Percentiles rank a stretch among this genome's conserved stretches.
Evolutionary conservation across 2,329 filamentous ascomycete species (phyloP).

Genomic region (Xylariaceae sp.): DNA sequence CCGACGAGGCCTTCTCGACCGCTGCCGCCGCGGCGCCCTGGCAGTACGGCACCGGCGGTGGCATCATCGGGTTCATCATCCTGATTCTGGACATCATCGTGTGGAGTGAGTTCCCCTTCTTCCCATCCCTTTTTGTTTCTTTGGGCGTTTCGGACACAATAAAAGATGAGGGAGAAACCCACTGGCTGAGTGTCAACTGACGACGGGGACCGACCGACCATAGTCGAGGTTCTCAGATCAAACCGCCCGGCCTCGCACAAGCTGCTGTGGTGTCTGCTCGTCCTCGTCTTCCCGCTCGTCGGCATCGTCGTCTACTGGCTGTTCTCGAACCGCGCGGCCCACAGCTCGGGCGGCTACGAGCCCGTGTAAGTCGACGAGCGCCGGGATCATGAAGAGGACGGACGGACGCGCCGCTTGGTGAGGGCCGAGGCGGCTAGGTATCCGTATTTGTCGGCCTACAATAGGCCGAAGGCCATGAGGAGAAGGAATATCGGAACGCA

Average conservation of each 20-base stretch:
- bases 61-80: constrained; percentile 53
- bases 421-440: too few relatives aligned
- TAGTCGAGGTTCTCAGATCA: constrained; percentile 59
- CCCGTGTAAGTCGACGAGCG: too few relatives aligned
- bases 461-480: too few relatives aligned
- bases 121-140: too few relatives aligned
- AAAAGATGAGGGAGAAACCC: too few relatives aligned
- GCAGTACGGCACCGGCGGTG: constrained; percentile 55
- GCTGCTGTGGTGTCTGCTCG: constrained; percentile 53
- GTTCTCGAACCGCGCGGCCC: constrained; percentile 53
- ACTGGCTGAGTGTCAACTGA: too few relatives aligned
- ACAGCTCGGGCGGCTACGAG: constrained; percentile 49
- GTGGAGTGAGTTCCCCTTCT: constrained; percentile 42
- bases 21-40: constrained; percentile 37
- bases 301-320: constrained; percentile 57
- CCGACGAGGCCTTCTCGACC: constrained; percentile 28
- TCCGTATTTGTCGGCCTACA: too few relatives aligned
- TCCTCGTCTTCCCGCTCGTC: constrained; percentile 57
- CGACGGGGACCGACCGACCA: too few relatives aligned
- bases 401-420: too few relatives aligned
- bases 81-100: constrained; percentile 56
- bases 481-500: too few relatives aligned
- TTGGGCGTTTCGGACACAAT: too few relatives aligned
- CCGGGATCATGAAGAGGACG: too few relatives aligned
- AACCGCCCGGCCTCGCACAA: constrained; percentile 51